phyloP scores from a whole-genome alignment of 73 alveolate species.

The Tetrahymena elliotti region DNA sequence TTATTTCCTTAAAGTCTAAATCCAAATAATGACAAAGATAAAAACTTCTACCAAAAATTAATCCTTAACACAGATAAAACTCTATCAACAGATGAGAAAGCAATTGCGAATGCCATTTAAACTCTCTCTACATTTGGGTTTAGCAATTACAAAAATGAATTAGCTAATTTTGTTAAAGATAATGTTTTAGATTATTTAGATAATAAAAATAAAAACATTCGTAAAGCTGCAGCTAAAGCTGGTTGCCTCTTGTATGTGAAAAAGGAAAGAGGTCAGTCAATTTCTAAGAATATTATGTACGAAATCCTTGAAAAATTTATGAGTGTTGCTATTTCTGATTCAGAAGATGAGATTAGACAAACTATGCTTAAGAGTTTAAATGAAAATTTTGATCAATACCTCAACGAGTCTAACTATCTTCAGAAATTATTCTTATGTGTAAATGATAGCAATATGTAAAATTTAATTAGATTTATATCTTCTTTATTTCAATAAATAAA shows the following conservation, averaged over 20 bases:
- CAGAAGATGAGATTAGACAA: conserved; percentile 65
- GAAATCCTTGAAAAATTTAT: conserved; percentile 66
- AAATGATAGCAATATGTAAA: conserved; percentile 47
- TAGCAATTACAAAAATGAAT: conserved; percentile 16
- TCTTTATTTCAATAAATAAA: not conserved
- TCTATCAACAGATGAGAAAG: not conserved
- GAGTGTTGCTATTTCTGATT: conserved; percentile 72
- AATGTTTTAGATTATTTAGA: conserved; percentile 34
- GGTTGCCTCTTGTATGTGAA: conserved; percentile 36
- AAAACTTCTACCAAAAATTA: not conserved
- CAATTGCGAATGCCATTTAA: conserved; percentile 39
- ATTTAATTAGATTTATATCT: not conserved
- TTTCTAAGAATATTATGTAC: conserved; percentile 44
- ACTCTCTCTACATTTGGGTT: conserved; percentile 24
- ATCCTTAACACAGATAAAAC: not conserved
- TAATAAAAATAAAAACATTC: conserved; percentile 21
- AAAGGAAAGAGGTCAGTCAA: conserved; percentile 19
- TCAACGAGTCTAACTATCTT: conserved; percentile 53
- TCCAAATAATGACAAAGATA: not conserved
- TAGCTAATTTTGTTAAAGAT: conserved; percentile 39
- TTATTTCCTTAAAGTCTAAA: not conserved
- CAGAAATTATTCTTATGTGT: conserved; percentile 61
- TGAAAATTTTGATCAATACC: conserved; percentile 66
- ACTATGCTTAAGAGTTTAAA: conserved; percentile 68
- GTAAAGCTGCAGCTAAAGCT: conserved; percentile 44